A percentile compares a stretch with the other conserved stretches of the same genome.
These are phyloP conservation scores for Hordeum marinum DNA, from an alignment of 176 grass and related monocot genomes.

Conservation along the genomic window DNA sequence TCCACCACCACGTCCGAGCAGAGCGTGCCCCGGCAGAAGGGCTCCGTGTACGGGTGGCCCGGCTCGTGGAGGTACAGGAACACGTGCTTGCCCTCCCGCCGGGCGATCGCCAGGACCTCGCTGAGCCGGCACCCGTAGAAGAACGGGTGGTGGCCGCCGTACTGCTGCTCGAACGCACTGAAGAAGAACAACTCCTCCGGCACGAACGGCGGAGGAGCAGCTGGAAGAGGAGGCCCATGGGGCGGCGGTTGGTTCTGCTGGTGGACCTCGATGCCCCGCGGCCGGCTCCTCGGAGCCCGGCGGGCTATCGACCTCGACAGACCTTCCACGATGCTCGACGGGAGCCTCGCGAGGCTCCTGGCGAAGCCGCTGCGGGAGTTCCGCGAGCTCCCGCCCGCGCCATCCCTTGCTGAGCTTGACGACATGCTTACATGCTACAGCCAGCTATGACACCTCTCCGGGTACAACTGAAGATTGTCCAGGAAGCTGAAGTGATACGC, in stretches of 20 bases:
- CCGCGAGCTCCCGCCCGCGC: conserved; percentile 16
- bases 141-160: conserved; percentile 55
- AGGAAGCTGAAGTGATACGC: not conserved
- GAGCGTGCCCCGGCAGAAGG: conserved; percentile 59
- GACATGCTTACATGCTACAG: conserved; percentile 24
- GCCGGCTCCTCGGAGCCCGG: conserved; percentile 25
- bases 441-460: not conserved
- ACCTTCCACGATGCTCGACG: conserved; percentile 35
- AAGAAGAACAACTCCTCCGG: conserved; percentile 63
- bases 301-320: conserved; percentile 44
- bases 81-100: conserved; percentile 50
- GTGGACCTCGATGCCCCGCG: not conserved
- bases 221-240: not conserved
- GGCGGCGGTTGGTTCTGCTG: not conserved
- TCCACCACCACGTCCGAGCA: conserved; percentile 61
- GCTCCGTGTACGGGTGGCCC: conserved; percentile 32
- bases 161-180: conserved; percentile 46
- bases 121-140: conserved; percentile 62
- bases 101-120: conserved; percentile 49
- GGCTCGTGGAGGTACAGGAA: conserved; percentile 64
- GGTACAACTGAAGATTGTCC: not conserved
- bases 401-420: conserved; percentile 9
- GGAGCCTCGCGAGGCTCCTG: conserved; percentile 36
- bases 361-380: conserved; percentile 42
- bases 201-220: not conserved